Evolutionary conservation across 306 rosid genomes (phyloP).

Genomic region (Acacia melanoxylon): DNA sequence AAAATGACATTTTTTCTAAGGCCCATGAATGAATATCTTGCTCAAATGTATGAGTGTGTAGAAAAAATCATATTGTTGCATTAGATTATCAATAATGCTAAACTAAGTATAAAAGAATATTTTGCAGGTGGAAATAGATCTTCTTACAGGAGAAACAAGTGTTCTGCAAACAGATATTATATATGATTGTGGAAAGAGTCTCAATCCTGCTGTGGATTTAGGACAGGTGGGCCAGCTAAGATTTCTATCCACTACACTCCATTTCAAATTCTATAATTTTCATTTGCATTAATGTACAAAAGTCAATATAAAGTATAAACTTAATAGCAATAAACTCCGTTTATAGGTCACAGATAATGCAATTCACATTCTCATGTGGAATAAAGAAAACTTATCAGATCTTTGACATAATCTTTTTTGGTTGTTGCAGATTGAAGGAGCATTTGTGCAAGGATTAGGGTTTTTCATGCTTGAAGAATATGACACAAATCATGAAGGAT

Average conservation of each 20-base stretch:
- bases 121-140: constrained; percentile 80
- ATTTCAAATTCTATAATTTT: too few relatives aligned
- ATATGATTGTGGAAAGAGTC: constrained; percentile 94
- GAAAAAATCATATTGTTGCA: background rate
- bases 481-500: constrained; percentile 57
- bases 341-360: background rate
- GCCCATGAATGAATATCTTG: background rate
- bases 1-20: constrained; percentile 9
- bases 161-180: constrained; percentile 73
- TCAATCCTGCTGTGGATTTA: constrained; percentile 93
- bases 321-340: too few relatives aligned
- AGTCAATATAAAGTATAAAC: too few relatives aligned
- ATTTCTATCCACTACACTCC: background rate
- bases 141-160: constrained; percentile 79
- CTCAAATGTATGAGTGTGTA: constrained; percentile 20
- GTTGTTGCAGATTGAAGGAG: constrained; percentile 85
- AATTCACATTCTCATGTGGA: background rate
- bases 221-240: constrained; percentile 66
- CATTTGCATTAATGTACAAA: background rate
- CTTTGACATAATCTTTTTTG: background rate
- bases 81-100: background rate
- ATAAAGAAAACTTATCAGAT: constrained; percentile 9
- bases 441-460: constrained; percentile 93
- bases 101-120: constrained; percentile 3
- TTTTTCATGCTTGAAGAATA: constrained; percentile 90